Evolutionary conservation across 2,329 filamentous ascomycete genomes (phyloP).

Genomic region (Juglanconis juglandina): DNA sequence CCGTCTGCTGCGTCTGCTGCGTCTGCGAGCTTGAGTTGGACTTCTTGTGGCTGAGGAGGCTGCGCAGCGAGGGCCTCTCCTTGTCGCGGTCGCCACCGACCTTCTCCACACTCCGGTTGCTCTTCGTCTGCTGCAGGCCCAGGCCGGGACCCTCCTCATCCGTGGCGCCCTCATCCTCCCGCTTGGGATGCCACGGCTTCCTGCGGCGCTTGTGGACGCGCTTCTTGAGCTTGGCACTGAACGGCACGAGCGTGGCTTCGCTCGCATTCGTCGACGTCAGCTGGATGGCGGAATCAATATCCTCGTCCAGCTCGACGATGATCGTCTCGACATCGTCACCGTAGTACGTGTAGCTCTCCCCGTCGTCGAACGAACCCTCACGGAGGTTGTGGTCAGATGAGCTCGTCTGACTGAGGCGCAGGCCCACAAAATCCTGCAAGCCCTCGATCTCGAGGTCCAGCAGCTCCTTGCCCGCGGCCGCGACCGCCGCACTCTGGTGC

Average conservation of each 20-base stretch:
- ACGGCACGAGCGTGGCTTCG: constrained; percentile 17
- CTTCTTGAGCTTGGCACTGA: constrained; percentile 39
- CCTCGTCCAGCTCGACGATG: constrained; percentile 25
- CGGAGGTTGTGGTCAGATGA: constrained; percentile 7
- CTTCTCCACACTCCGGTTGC: constrained; percentile 23
- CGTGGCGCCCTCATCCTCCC: constrained; percentile 34
- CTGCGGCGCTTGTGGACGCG: constrained; percentile 36
- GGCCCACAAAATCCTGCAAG: constrained; percentile 24
- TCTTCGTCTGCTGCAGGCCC: constrained; percentile 11
- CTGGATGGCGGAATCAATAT: constrained; percentile 21
- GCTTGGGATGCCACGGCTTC: constrained; percentile 26
- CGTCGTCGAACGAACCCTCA: not conserved
- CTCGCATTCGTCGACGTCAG: constrained; percentile 22
- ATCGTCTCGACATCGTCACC: constrained; percentile 15
- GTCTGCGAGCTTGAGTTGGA: constrained; percentile 10
- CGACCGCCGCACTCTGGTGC: constrained; percentile 42
- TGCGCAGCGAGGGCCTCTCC: constrained; percentile 16
- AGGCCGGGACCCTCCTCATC: constrained; percentile 27
- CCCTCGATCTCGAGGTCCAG: constrained; percentile 38
- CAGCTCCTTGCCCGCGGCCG: constrained; percentile 50
- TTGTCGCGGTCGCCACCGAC: constrained; percentile 23
- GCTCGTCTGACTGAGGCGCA: constrained; percentile 6
- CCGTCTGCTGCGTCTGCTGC: constrained; percentile 1
- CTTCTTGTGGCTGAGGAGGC: constrained; percentile 16
- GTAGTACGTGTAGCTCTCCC: not conserved